These are phyloP conservation scores for Fagopyrum homotropicum DNA, from an alignment of 148 eudicot genomes.

Conservation along the genomic window DNA sequence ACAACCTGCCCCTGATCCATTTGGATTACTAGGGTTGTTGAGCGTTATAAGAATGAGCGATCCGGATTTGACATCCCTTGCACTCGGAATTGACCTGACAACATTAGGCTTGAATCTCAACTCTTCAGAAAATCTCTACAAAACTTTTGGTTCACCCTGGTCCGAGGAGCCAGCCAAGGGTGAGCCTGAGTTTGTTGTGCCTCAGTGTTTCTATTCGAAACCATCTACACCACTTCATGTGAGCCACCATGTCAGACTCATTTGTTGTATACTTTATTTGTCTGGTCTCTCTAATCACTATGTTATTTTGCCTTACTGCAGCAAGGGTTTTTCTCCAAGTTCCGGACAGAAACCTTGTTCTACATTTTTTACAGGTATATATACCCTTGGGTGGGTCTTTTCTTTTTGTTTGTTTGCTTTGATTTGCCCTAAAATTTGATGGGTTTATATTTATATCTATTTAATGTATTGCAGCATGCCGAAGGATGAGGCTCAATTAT, in stretches of 20 bases:
- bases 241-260: conserved; percentile 22
- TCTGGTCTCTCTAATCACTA: conserved; percentile 12
- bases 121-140: conserved; percentile 73
- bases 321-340: conserved; percentile 75
- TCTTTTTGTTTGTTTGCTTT: background rate
- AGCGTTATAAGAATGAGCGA: conserved; percentile 86
- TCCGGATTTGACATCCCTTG: conserved; percentile 76
- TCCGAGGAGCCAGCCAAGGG: conserved; percentile 94
- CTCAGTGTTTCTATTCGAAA: conserved; percentile 72
- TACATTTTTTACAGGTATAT: conserved; percentile 75
- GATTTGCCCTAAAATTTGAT: background rate
- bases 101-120: conserved; percentile 80
- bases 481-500: conserved; percentile 81
- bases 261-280: background rate
- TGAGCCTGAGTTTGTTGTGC: conserved; percentile 75
- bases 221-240: conserved; percentile 69
- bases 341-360: conserved; percentile 60
- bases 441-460: background rate
- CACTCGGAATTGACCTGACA: conserved; percentile 86
- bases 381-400: background rate
- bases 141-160: conserved; percentile 88
- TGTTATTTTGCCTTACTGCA: conserved; percentile 35
- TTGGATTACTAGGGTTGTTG: conserved; percentile 72
- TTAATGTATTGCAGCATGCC: conserved; percentile 72
- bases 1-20: conserved; percentile 64